Evolutionary conservation across 345 rosid species (phyloP).

Genomic region (Euphorbia tirucalli): DNA sequence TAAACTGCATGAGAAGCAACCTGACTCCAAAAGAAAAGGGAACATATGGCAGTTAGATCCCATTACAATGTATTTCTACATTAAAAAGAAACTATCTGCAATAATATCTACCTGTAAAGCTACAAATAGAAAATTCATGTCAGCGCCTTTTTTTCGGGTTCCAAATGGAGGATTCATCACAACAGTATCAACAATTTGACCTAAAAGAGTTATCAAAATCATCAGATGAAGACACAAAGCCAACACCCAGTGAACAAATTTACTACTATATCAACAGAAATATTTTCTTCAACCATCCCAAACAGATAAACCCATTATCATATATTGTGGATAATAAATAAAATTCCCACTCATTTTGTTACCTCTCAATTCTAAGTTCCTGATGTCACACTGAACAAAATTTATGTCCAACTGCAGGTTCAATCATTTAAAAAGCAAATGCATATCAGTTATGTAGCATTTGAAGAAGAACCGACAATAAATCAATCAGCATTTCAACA

Average conservation of each 20-base stretch:
- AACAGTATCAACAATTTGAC: slow-evolving; percentile 66
- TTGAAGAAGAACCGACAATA: not conserved
- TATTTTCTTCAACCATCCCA: not conserved
- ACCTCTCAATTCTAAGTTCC: slow-evolving; percentile 71
- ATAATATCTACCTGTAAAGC: slow-evolving; percentile 60
- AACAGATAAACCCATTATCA: not conserved
- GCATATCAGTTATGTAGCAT: slow-evolving; percentile 15
- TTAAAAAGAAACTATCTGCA: slow-evolving; percentile 3
- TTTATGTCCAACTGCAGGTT: slow-evolving; percentile 70
- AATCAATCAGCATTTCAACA: not conserved
- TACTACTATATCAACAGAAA: not conserved
- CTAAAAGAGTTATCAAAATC: slow-evolving; percentile 29
- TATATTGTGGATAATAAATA: not conserved
- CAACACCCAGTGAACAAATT: not conserved
- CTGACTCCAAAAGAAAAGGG: slow-evolving; percentile 32
- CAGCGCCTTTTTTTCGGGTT: slow-evolving; percentile 83
- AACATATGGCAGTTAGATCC: slow-evolving; percentile 1
- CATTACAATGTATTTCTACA: slow-evolving; percentile 2
- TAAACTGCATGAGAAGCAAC: slow-evolving; percentile 83
- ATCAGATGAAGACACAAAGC: slow-evolving; percentile 8
- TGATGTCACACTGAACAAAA: slow-evolving; percentile 68
- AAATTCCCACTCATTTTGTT: slow-evolving; percentile 3
- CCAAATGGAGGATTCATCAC: slow-evolving; percentile 99
- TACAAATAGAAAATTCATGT: slow-evolving; percentile 70
- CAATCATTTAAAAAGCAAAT: slow-evolving; percentile 12